phyloP scores from a whole-genome alignment of 257 asterid genomes.

The Jacaranda mimosifolia region DNA sequence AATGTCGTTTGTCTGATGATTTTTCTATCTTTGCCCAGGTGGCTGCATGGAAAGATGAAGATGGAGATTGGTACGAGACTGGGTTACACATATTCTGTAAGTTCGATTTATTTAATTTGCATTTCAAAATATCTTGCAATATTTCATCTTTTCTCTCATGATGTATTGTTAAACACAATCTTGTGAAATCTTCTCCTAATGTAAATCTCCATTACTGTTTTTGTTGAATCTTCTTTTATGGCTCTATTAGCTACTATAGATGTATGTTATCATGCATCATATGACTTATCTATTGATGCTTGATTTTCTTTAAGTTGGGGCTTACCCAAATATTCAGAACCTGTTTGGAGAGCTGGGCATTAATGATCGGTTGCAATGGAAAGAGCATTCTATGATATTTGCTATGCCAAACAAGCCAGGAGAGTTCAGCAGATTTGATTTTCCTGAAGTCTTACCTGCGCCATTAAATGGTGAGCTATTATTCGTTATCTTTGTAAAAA shows the following conservation, averaged over 20 bases:
- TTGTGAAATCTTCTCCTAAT: not conserved
- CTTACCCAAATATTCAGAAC: slow-evolving; percentile 98
- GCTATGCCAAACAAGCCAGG: slow-evolving; percentile 99
- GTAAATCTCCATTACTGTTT: not conserved
- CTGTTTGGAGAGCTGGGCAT: slow-evolving; percentile 97
- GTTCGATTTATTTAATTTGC: slow-evolving; percentile 41
- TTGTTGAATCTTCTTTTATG: not conserved
- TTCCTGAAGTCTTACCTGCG: slow-evolving; percentile 85
- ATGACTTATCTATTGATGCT: slow-evolving; percentile 50
- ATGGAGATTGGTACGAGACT: slow-evolving; percentile 99
- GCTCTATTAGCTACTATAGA: not conserved
- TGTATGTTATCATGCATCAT: slow-evolving; percentile 15
- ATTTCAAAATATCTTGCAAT: slow-evolving; percentile 6
- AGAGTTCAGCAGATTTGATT: slow-evolving; percentile 95
- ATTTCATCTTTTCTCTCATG: not conserved
- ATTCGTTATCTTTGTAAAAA: not conserved
- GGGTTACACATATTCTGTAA: slow-evolving; percentile 96
- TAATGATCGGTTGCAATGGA: slow-evolving; percentile 95
- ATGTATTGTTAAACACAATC: not conserved
- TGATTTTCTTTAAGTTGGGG: slow-evolving; percentile 83
- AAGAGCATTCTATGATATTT: slow-evolving; percentile 98
- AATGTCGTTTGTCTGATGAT: slow-evolving; percentile 35
- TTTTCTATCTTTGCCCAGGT: slow-evolving; percentile 50
- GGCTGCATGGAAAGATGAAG: slow-evolving; percentile 98
- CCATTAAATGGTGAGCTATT: slow-evolving; percentile 81